These are phyloP conservation scores for Flaveria trinervia DNA, from an alignment of 129 eudicot species.

Conservation along the genomic window DNA sequence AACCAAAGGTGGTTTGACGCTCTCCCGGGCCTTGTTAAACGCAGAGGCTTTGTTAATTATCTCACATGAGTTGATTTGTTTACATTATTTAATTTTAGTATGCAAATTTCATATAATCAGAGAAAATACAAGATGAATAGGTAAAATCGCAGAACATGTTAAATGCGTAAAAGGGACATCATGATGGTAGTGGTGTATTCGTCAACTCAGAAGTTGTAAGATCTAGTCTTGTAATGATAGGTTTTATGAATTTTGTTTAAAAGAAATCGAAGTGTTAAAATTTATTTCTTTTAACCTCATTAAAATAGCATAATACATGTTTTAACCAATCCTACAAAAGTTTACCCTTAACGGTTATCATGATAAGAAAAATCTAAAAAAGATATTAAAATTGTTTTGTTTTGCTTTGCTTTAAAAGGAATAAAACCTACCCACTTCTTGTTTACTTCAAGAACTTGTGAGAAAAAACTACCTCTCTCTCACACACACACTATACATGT, in stretches of 20 bases:
- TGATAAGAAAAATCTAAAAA: no score
- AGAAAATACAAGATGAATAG: not conserved
- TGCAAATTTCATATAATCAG: not conserved
- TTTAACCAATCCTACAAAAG: not conserved
- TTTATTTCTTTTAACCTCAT: no score
- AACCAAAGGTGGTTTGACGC: no score
- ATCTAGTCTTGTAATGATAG: no score
- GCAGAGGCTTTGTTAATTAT: no score
- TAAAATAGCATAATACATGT: not conserved
- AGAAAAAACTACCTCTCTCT: not conserved
- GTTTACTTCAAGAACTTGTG: slow-evolving; percentile 25
- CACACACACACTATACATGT: slow-evolving; percentile 7
- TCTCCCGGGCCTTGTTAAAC: no score
- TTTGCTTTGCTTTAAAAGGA: not conserved
- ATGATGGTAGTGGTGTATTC: no score
- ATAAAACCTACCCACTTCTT: slow-evolving; percentile 19
- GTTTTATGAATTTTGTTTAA: no score
- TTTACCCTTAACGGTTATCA: no score
- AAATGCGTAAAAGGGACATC: no score
- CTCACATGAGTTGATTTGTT: not conserved
- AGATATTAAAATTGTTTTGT: not conserved
- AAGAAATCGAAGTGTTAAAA: no score
- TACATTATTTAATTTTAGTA: not conserved
- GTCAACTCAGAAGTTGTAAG: no score
- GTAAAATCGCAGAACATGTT: not conserved